Conservation (phyloP, 1,284 basidiomycete genomes). For the Sparassis latifolia region DNA sequence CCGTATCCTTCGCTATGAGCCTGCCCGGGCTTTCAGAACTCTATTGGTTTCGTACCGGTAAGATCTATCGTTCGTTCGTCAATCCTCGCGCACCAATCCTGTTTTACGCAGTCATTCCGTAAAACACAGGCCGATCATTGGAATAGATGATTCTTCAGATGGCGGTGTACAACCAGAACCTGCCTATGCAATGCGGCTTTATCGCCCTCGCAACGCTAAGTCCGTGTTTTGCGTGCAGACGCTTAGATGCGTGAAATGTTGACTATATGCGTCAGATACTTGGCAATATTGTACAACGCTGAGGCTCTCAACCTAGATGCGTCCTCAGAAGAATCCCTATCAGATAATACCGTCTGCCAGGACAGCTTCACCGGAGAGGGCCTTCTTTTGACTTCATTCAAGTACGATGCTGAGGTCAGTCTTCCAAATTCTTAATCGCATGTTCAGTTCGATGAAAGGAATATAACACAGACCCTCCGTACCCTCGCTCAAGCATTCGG, state of each 20-base stretch:
- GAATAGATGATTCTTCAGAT: not conserved
- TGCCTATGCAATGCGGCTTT: constrained; percentile 46
- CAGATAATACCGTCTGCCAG: not conserved
- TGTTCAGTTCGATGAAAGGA: not conserved
- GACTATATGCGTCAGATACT: constrained; percentile 33
- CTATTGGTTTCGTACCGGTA: constrained; percentile 70
- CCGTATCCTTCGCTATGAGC: constrained; percentile 65
- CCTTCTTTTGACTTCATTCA: constrained; percentile 48
- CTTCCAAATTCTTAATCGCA: not conserved
- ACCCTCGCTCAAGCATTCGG: constrained; percentile 50
- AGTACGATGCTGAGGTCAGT: constrained; percentile 51
- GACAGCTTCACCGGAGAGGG: constrained; percentile 21
- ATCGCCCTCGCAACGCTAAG: constrained; percentile 38
- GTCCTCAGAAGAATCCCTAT: not conserved
- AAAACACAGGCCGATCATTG: not conserved
- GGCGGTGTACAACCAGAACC: constrained; percentile 17
- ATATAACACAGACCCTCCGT: constrained; percentile 34
- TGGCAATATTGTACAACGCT: constrained; percentile 47
- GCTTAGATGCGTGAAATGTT: not conserved
- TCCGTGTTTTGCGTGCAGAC: constrained; percentile 15
- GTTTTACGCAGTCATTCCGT: not conserved
- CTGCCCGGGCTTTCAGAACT: constrained; percentile 68
- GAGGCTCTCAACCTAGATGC: constrained; percentile 33
- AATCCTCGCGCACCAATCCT: not conserved
- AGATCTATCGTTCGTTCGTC: constrained; percentile 8